Evolutionary conservation across 2,329 filamentous ascomycete species (phyloP).

Genomic region (Pseudogymnoascus sp.): DNA sequence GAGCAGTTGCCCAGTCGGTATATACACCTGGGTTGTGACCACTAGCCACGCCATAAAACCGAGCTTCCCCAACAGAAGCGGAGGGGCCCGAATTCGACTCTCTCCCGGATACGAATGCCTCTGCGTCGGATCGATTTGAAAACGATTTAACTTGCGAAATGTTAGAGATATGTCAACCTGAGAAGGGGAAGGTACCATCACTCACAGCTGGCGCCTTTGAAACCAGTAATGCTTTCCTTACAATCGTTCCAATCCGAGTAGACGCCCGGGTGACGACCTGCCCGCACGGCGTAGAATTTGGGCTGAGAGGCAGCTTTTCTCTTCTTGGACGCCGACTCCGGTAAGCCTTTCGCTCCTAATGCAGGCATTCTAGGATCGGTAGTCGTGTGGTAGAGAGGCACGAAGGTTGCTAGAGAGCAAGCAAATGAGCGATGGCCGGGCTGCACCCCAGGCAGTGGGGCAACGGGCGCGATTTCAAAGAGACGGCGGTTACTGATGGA

Average conservation of each 20-base stretch:
- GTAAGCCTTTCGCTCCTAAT: background rate
- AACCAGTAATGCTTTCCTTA: slow-evolving; percentile 52
- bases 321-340: slow-evolving; percentile 20
- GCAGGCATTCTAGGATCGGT: background rate
- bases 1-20: slow-evolving; percentile 59
- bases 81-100: slow-evolving; percentile 32
- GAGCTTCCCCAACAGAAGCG: slow-evolving; percentile 28
- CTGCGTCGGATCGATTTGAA: slow-evolving; percentile 63
- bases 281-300: slow-evolving; percentile 58
- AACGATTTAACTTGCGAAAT: slow-evolving; percentile 65
- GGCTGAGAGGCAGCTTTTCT: slow-evolving; percentile 17
- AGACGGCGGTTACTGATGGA: slow-evolving; percentile 1
- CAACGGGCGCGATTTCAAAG: background rate
- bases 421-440: background rate
- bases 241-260: slow-evolving; percentile 56
- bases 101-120: slow-evolving; percentile 63
- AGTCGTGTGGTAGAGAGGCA: background rate
- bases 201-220: slow-evolving; percentile 60
- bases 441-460: background rate
- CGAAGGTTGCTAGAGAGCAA: background rate
- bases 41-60: slow-evolving; percentile 54
- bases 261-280: slow-evolving; percentile 51
- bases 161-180: background rate
- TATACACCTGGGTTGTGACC: slow-evolving; percentile 54
- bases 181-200: slow-evolving; percentile 20